Evolutionary conservation across 352 stramenopile genomes (phyloP).

Genomic region (Thraustotheca clavata): DNA sequence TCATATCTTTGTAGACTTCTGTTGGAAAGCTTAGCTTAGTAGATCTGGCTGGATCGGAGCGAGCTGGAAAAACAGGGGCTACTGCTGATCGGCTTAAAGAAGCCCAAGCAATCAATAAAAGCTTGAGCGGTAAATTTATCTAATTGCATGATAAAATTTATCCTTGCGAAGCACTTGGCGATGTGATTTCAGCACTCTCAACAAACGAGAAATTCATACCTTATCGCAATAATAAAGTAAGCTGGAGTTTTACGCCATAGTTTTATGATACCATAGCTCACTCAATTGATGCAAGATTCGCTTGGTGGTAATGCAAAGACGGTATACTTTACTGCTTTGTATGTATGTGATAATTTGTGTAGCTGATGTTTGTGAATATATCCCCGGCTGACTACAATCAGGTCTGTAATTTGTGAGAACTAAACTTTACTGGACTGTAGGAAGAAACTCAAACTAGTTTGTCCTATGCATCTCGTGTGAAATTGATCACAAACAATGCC

Average conservation of each 20-base stretch:
- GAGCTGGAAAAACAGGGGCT: constrained; percentile 77
- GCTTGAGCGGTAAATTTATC: constrained; percentile 50
- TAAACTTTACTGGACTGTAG: constrained; percentile 22
- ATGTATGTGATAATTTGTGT: not conserved
- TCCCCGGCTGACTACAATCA: constrained; percentile 86
- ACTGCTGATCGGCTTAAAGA: constrained; percentile 81
- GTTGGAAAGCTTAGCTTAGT: constrained; percentile 82
- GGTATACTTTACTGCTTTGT: constrained; percentile 29
- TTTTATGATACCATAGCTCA: constrained; percentile 43
- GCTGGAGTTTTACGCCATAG: not conserved
- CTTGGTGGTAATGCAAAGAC: constrained; percentile 91
- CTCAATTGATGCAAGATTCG: constrained; percentile 90
- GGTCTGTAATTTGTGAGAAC: constrained; percentile 23
- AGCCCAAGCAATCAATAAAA: constrained; percentile 87
- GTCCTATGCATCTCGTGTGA: constrained; percentile 73
- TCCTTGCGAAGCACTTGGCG: constrained; percentile 52
- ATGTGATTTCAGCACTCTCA: constrained; percentile 89
- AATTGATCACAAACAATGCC: constrained; percentile 83
- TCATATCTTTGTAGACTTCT: constrained; percentile 28
- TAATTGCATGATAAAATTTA: not conserved
- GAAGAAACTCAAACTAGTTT: constrained; percentile 81
- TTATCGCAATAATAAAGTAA: constrained; percentile 89
- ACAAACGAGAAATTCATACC: constrained; percentile 90
- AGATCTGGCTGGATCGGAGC: constrained; percentile 83
- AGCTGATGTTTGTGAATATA: constrained; percentile 89